These are phyloP conservation scores for Tylopilus felleus DNA, from an alignment of 768 basidiomycete genomes.

Conservation along the genomic window DNA sequence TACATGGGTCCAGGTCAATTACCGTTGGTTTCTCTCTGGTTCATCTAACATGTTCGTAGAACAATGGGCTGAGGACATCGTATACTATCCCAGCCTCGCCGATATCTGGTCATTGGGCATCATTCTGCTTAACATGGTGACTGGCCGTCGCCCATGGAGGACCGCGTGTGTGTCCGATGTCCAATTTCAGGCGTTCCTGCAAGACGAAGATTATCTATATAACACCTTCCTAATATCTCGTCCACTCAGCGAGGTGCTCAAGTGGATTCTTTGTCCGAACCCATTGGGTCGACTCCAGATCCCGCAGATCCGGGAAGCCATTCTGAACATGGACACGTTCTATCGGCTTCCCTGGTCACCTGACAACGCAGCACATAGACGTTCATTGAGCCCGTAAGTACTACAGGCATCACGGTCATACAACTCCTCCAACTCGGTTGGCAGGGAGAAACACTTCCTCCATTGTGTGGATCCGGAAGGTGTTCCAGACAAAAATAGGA, in stretches of 20 bases:
- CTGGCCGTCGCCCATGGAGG: slow-evolving; percentile 37
- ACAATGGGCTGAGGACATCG: slow-evolving; percentile 55
- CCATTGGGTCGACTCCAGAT: slow-evolving; percentile 17
- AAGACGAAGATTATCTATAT: slow-evolving; percentile 16
- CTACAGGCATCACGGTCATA: too few relatives aligned
- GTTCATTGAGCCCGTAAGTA: neutral
- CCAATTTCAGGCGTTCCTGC: slow-evolving; percentile 13
- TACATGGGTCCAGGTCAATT: slow-evolving; percentile 71
- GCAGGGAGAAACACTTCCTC: neutral
- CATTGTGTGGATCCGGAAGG: neutral
- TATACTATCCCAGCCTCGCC: slow-evolving; percentile 30
- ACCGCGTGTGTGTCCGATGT: slow-evolving; percentile 6
- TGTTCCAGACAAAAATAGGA: neutral
- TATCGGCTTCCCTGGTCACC: slow-evolving; percentile 4
- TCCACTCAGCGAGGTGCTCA: slow-evolving; percentile 11
- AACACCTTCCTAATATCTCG: slow-evolving; percentile 14
- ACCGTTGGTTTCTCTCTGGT: neutral
- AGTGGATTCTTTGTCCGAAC: slow-evolving; percentile 14
- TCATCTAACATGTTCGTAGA: slow-evolving; percentile 7
- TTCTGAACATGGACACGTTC: slow-evolving; percentile 16
- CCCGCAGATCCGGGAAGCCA: slow-evolving; percentile 15
- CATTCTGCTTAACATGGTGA: slow-evolving; percentile 80
- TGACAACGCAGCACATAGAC: neutral
- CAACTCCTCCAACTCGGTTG: neutral
- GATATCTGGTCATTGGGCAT: slow-evolving; percentile 77